Conservation (phyloP, 345 rosid species). For the Dipteronia sinensis region DNA sequence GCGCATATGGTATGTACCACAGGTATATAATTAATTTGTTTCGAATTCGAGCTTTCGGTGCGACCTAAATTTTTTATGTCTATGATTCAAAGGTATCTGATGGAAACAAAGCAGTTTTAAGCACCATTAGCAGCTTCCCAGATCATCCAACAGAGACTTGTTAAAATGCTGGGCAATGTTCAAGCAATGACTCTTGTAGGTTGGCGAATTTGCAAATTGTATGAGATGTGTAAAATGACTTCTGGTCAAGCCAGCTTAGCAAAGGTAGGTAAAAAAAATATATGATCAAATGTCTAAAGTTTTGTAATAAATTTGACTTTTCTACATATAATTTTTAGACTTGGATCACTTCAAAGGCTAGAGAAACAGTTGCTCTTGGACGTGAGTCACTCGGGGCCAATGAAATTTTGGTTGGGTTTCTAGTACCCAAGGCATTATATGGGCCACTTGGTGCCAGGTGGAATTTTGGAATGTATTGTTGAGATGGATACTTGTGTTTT, state of each 20-base stretch:
- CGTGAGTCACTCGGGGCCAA: constrained; percentile 95
- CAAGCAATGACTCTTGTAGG: constrained; percentile 94
- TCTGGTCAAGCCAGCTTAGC: constrained; percentile 96
- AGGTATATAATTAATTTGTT: constrained; percentile 44
- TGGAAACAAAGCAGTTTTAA: constrained; percentile 95
- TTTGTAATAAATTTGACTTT: neutral
- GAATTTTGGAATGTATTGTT: too few relatives aligned
- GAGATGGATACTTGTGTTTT: too few relatives aligned
- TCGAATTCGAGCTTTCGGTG: neutral
- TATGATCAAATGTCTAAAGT: neutral
- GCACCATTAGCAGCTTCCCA: constrained; percentile 94
- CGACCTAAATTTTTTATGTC: constrained; percentile 13
- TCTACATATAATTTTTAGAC: constrained; percentile 41
- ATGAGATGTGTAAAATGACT: constrained; percentile 84
- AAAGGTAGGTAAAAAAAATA: too few relatives aligned
- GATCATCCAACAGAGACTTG: constrained; percentile 87
- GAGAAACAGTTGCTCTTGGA: constrained; percentile 82
- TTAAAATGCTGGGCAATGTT: constrained; percentile 78
- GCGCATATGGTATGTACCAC: constrained; percentile 93
- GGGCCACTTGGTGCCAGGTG: too few relatives aligned
- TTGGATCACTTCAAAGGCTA: constrained; percentile 74
- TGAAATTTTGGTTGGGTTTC: constrained; percentile 74
- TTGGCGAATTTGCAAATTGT: constrained; percentile 93
- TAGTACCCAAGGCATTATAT: constrained; percentile 30
- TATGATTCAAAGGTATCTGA: constrained; percentile 56